Conservation (phyloP, 2,329 filamentous ascomycete genomes). For the Ophiocordyceps sinensis region DNA sequence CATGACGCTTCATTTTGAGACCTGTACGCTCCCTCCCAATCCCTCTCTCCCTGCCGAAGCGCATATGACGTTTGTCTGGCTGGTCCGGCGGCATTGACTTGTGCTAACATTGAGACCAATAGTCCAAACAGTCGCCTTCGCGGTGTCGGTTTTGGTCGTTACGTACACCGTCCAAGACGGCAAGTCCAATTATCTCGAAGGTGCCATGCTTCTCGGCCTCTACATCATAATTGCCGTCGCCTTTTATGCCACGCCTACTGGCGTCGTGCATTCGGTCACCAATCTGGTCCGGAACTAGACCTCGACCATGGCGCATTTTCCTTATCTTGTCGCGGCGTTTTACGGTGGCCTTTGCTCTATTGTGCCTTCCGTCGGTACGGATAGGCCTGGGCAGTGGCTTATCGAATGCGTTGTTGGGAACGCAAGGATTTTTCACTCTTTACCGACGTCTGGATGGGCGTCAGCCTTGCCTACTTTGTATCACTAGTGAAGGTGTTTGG, state of each 20-base stretch:
- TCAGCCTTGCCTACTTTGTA: not conserved
- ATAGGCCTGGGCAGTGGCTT: too few species aligned
- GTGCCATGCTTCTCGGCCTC: constrained; percentile 47
- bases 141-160: constrained; percentile 60
- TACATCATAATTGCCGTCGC: constrained; percentile 47
- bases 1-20: constrained; percentile 73
- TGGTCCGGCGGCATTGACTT: not conserved
- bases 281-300: not conserved
- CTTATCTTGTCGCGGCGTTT: too few species aligned
- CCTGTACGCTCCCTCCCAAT: constrained; percentile 15
- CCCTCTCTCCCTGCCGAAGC: not conserved
- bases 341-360: too few species aligned
- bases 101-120: not conserved
- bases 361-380: too few species aligned
- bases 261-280: constrained; percentile 26
- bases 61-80: not conserved
- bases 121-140: constrained; percentile 66
- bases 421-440: too few species aligned
- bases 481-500: not conserved
- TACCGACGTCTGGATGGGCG: too few species aligned
- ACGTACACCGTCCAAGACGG: constrained; percentile 68
- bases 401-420: too few species aligned
- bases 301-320: not conserved
- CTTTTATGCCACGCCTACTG: constrained; percentile 39
- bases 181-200: constrained; percentile 73